Conservation (phyloP, 257 asterid species). For the Fraxinus quadrangulata region DNA sequence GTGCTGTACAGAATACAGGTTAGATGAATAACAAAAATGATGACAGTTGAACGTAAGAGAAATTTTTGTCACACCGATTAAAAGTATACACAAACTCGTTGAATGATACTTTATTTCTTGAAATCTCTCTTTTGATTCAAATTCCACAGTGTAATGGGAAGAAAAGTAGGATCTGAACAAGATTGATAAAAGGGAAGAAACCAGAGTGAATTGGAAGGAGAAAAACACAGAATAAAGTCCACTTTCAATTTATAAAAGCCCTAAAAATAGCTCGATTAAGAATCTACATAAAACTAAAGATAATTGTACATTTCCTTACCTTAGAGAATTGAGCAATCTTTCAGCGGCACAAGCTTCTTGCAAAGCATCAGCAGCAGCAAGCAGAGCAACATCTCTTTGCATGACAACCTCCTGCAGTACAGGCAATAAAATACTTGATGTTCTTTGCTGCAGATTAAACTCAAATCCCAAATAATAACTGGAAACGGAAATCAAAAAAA, state of each 20-base stretch:
- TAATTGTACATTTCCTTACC: slow-evolving; percentile 38
- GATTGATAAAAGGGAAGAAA: neutral
- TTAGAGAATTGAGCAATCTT: slow-evolving; percentile 69
- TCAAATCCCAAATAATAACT: neutral
- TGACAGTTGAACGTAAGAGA: neutral
- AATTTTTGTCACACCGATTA: neutral
- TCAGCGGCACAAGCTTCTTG: slow-evolving; percentile 85
- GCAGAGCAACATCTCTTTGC: slow-evolving; percentile 61
- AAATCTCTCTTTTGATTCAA: neutral
- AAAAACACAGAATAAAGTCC: neutral
- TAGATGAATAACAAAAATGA: neutral
- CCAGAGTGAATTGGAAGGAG: neutral
- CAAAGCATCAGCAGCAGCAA: slow-evolving; percentile 72
- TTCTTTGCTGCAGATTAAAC: neutral
- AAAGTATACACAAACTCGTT: neutral
- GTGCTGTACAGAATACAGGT: slow-evolving; percentile 40
- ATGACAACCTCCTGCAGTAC: slow-evolving; percentile 52
- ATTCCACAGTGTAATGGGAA: neutral
- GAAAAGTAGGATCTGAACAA: neutral
- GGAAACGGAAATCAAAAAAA: neutral
- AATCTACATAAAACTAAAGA: neutral
- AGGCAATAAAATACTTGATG: slow-evolving; percentile 14
- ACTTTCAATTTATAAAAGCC: neutral
- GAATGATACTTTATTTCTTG: neutral
- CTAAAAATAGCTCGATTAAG: neutral